Evolutionary conservation across 306 rosid species (phyloP).

Genomic region (Corylus avellana): DNA sequence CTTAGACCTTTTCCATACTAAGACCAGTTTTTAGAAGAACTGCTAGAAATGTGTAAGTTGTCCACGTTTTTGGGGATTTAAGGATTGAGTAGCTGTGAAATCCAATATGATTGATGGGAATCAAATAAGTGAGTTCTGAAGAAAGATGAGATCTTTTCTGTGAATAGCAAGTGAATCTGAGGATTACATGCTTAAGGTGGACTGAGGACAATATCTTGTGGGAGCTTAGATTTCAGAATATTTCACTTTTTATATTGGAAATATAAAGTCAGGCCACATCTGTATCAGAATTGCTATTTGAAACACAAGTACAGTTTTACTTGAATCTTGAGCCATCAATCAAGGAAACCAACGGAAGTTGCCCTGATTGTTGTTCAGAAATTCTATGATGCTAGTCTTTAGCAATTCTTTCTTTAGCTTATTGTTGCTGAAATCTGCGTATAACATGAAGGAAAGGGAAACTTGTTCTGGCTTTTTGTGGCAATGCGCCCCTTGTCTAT

Average conservation of each 20-base stretch:
- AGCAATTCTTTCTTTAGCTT: background rate
- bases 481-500: background rate
- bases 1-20: background rate
- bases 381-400: background rate
- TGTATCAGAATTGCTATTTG: background rate
- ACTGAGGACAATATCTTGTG: background rate
- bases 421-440: background rate
- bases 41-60: background rate
- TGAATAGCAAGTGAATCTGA: background rate
- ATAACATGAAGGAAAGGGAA: background rate
- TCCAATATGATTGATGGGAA: background rate
- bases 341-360: background rate
- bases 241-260: background rate
- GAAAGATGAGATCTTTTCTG: background rate
- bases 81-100: background rate
- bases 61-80: background rate
- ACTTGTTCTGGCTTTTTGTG: background rate
- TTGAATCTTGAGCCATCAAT: background rate
- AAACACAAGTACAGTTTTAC: background rate
- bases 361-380: background rate
- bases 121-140: background rate
- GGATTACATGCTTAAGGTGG: background rate
- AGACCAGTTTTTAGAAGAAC: too few species aligned
- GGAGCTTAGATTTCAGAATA: background rate
- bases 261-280: background rate